Conservation (phyloP, 2,329 filamentous ascomycete species). For the Bretziella fagacearum region DNA sequence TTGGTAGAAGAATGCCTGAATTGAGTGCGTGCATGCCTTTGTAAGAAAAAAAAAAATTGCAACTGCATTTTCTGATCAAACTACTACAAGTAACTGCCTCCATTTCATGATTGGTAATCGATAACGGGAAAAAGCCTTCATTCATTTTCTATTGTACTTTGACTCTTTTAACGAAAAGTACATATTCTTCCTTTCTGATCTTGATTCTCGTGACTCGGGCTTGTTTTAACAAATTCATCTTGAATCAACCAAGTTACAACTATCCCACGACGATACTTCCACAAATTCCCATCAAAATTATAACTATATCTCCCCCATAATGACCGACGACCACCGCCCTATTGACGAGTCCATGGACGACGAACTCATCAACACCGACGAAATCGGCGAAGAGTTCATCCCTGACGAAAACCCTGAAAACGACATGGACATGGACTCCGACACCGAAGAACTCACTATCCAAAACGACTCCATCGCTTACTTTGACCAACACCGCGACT, state of each 20-base stretch:
- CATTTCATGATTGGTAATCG: no score
- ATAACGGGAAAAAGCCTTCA: no score
- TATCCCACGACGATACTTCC: no score
- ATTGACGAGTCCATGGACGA: slow-evolving; percentile 12
- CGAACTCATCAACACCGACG: slow-evolving; percentile 14
- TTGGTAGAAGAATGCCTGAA: slow-evolving; percentile 3
- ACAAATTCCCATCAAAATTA: not conserved
- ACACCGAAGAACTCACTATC: slow-evolving; percentile 48
- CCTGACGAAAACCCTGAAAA: slow-evolving; percentile 33
- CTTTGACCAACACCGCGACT: slow-evolving; percentile 81
- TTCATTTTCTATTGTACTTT: no score
- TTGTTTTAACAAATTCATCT: no score
- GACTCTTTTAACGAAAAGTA: no score
- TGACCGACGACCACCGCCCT: slow-evolving; percentile 5
- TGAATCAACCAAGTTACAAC: no score
- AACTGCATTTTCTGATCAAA: slow-evolving; percentile 1
- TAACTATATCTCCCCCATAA: not conserved
- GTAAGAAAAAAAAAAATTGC: not conserved
- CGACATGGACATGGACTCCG: slow-evolving; percentile 63
- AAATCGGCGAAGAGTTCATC: slow-evolving; percentile 17
- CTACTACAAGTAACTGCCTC: no score
- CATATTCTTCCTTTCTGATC: no score
- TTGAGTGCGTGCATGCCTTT: not conserved
- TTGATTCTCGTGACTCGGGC: no score
- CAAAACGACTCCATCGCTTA: slow-evolving; percentile 88